Evolutionary conservation across 139 green algal species (phyloP).

Genomic region (Micractinium sp.): DNA sequence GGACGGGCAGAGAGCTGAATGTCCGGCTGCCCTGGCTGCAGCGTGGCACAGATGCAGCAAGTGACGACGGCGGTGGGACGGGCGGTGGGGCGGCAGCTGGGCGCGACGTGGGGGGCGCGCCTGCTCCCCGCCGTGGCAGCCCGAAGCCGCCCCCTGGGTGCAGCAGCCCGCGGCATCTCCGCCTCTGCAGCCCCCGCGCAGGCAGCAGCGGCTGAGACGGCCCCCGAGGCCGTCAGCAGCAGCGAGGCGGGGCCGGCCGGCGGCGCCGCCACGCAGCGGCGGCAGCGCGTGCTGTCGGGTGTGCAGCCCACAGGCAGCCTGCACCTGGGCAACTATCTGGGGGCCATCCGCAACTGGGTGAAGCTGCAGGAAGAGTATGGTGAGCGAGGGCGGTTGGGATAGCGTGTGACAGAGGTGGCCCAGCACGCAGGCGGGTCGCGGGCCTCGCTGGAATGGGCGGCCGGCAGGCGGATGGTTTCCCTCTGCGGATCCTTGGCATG

Average conservation of each 20-base stretch:
- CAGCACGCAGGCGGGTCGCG: too few relatives aligned
- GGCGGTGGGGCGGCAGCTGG: constrained; percentile 14
- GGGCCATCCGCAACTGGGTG: constrained; percentile 97
- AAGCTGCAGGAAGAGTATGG: constrained; percentile 91
- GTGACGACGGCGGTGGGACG: background rate
- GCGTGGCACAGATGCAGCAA: constrained; percentile 18
- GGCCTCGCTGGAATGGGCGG: too few relatives aligned
- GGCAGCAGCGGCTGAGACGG: background rate
- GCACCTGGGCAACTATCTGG: constrained; percentile 98
- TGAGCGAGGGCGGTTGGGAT: constrained; percentile 21
- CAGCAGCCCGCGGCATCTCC: background rate
- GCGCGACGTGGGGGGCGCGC: background rate
- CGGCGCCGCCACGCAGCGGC: constrained; percentile 26
- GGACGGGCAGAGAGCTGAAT: background rate
- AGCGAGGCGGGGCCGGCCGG: background rate
- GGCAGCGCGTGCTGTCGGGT: constrained; percentile 90
- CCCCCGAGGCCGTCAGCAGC: constrained; percentile 8
- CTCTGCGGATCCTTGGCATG: background rate
- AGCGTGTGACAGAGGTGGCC: too few relatives aligned
- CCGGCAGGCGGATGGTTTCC: too few relatives aligned
- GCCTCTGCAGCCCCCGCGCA: constrained; percentile 1
- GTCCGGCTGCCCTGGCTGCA: background rate
- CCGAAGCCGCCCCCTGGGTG: background rate
- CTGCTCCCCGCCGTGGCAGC: constrained; percentile 1
- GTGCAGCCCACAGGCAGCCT: constrained; percentile 97